These are phyloP conservation scores for Kwoniella mangroviensis DNA, from an alignment of 768 basidiomycete species.

Conservation along the genomic window DNA sequence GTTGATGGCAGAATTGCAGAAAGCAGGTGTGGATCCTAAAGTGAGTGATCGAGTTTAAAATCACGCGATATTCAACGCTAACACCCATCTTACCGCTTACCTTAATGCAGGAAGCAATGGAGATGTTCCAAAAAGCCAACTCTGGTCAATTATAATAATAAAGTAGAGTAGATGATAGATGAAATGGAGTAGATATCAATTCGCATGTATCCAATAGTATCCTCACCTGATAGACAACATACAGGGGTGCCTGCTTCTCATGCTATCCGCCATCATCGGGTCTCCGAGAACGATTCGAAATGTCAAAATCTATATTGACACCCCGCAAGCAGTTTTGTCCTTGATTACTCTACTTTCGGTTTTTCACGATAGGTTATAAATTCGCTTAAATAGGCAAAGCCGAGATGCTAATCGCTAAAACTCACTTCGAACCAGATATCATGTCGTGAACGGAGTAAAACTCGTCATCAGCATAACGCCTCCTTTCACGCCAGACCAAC, in stretches of 20 bases:
- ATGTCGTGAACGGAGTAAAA: no score
- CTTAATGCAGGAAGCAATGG: constrained; percentile 25
- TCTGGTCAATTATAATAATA: constrained; percentile 7
- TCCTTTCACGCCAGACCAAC: no score
- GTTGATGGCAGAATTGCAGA: constrained; percentile 45
- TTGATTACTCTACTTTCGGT: no score
- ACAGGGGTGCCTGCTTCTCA: not conserved
- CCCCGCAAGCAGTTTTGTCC: no score
- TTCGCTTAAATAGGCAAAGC: no score
- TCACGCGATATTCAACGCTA: not conserved
- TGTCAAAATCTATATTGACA: no score
- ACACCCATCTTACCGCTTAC: not conserved
- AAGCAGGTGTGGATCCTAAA: constrained; percentile 49
- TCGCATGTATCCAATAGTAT: not conserved
- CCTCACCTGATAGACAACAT: not conserved
- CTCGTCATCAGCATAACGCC: no score
- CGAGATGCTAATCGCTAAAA: no score
- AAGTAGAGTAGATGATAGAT: not conserved
- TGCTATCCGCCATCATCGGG: not conserved
- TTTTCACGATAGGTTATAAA: no score
- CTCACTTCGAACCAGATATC: no score
- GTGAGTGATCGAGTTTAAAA: constrained; percentile 7
- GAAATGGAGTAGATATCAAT: not conserved
- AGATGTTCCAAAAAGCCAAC: constrained; percentile 32
- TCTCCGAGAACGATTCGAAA: no score